Percentiles rank a stretch among this genome's conserved stretches.
phyloP scores from a whole-genome alignment of 305 asterid genomes.

The Fraxinus angustifolia region DNA sequence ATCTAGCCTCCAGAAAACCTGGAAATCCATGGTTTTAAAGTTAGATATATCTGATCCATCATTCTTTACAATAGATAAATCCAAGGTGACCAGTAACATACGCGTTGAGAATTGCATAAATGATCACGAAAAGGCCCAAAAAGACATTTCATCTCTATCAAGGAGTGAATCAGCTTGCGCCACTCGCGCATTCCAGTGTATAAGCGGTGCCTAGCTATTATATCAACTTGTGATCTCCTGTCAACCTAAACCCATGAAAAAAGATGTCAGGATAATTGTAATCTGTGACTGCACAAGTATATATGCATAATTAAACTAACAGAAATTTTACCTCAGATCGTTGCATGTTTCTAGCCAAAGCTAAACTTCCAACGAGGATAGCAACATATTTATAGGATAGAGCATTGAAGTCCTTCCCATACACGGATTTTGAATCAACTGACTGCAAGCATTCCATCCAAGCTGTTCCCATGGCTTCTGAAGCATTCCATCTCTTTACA shows the following conservation, averaged over 20 bases:
- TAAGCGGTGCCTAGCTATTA: slow-evolving; percentile 65
- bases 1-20: slow-evolving; percentile 97
- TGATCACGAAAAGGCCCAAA: slow-evolving; percentile 77
- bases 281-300: slow-evolving; percentile 16
- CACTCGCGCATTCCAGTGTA: slow-evolving; percentile 91
- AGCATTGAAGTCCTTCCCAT: slow-evolving; percentile 92
- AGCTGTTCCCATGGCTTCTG: slow-evolving; percentile 99
- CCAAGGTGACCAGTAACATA: slow-evolving; percentile 39
- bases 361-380: slow-evolving; percentile 95
- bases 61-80: slow-evolving; percentile 14
- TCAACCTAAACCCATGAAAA: slow-evolving; percentile 64
- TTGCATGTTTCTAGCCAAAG: slow-evolving; percentile 97
- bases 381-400: slow-evolving; percentile 89
- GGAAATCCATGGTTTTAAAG: slow-evolving; percentile 24
- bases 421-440: slow-evolving; percentile 88
- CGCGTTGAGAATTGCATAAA: slow-evolving; percentile 71
- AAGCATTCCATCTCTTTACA: slow-evolving; percentile 92
- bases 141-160: slow-evolving; percentile 83
- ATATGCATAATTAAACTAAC: slow-evolving; percentile 19
- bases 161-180: slow-evolving; percentile 91
- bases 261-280: slow-evolving; percentile 21
- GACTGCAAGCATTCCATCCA: slow-evolving; percentile 96
- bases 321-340: slow-evolving; percentile 79
- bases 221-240: slow-evolving; percentile 85
- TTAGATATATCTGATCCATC: slow-evolving; percentile 7